phyloP scores from a whole-genome alignment of 2,329 filamentous ascomycete genomes.

The Pseudogymnoascus sp. region DNA sequence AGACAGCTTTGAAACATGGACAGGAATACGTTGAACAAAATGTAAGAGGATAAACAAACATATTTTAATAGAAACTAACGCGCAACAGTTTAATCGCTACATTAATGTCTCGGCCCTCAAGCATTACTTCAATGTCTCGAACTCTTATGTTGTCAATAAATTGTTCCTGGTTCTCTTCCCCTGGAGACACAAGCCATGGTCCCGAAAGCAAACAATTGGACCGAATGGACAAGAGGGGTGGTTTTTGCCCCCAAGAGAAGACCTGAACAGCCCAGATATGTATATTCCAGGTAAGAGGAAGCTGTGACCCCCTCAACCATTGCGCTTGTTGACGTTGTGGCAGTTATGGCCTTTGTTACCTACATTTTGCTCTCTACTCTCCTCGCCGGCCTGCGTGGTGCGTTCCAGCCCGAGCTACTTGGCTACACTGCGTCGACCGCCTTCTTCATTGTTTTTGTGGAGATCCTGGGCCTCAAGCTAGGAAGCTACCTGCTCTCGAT shows the following conservation, averaged over 20 bases:
- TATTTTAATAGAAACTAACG: constrained; percentile 13
- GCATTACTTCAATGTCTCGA: constrained; percentile 99
- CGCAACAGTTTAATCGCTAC: constrained; percentile 64
- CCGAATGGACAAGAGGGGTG: constrained; percentile 63
- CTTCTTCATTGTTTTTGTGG: constrained; percentile 73
- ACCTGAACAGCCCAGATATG: constrained; percentile 98
- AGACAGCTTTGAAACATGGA: constrained; percentile 82
- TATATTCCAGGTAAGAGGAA: constrained; percentile 68
- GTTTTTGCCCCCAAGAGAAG: constrained; percentile 88
- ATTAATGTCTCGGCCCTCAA: constrained; percentile 90
- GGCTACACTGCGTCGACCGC: constrained; percentile 83
- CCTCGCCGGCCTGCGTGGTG: constrained; percentile 78
- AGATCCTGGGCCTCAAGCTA: constrained; percentile 84
- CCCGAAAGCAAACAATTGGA: constrained; percentile 72
- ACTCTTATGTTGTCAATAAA: constrained; percentile 92
- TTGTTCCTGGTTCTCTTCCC: constrained; percentile 90
- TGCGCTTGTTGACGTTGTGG: not conserved
- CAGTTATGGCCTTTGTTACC: constrained; percentile 90
- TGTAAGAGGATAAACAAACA: constrained; percentile 51
- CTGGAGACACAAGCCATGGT: constrained; percentile 97
- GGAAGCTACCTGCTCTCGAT: constrained; percentile 92
- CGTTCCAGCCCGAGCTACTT: constrained; percentile 89
- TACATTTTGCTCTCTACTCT: constrained; percentile 93
- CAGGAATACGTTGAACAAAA: constrained; percentile 96
- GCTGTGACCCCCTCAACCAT: not conserved